Base-by-base conservation (phyloP, 1,284 basidiomycete species). In the Ceratobasidium sp. region DNA sequence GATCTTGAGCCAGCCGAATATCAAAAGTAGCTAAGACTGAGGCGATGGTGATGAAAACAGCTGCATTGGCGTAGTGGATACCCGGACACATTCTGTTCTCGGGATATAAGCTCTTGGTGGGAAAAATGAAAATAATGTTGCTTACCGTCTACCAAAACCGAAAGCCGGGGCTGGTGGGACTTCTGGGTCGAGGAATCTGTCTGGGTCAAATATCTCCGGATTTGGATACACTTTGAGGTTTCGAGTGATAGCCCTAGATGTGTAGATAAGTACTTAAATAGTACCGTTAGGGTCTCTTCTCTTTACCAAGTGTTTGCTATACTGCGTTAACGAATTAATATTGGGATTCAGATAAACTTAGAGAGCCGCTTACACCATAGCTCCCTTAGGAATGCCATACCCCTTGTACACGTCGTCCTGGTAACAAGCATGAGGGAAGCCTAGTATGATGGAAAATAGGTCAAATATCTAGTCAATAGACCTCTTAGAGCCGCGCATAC, bases 341-440 rank as follows among this genome's bases (percentile, higher is more conserved):
- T 33, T 33, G 4, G 1, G 4, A 33, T 33, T 33, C 33, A 33
- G 33, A 33, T 33, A 33, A 33, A 33, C 33, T 33, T 33, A 33
- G 33, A 40, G 15, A 38, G 42, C 2, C 23, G 59, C 69, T 46
- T 40, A 64, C 26, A 79, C 69, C 20, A 71, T 59, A 2, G 69
- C 56, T 2, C 85, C 86, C 46, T 83, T 82, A 3, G 85, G 85
- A 26, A 87, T 83, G 65, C 83, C 82, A 78, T 84, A 85, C 12
- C 83, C 84, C 42, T 82, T 81, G 79, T 84, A 86, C 38, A 83
- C 79, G 78, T 84, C 83, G 79, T 85, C 85, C 40, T 82, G 61
- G 13, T 81, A 82, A 15, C 83, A 81, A 12, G 82, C 80, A 76
- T 86, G 85, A 13, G 84, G 83, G 4, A 85, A 80, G 78, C 82